Conservation (phyloP, 805 yeast genomes). For the Naumovozyma castellii region DNA sequence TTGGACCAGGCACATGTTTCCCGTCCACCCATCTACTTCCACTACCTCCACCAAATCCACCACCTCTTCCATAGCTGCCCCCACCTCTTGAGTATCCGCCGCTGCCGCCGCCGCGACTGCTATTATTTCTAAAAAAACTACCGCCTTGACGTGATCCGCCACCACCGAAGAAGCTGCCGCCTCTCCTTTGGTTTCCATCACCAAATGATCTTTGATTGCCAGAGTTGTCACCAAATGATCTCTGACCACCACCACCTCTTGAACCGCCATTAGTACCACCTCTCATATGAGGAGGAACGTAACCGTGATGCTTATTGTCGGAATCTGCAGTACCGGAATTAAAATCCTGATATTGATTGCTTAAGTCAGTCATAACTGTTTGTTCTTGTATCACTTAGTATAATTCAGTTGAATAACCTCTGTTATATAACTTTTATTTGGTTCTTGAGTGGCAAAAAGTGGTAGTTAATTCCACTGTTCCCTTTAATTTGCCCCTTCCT, state of each 20-base stretch:
- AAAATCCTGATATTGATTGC: constrained; percentile 46
- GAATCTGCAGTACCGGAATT: constrained; percentile 12
- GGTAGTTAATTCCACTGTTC: too few species aligned
- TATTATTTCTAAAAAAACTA: constrained; percentile 9
- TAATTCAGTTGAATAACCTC: too few species aligned
- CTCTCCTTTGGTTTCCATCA: not conserved
- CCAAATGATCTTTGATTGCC: not conserved
- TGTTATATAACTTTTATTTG: too few species aligned
- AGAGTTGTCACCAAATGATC: not conserved
- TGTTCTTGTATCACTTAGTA: too few species aligned
- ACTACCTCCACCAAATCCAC: constrained; percentile 39
- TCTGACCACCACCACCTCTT: constrained; percentile 30
- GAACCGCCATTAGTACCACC: constrained; percentile 24
- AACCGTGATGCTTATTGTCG: constrained; percentile 28
- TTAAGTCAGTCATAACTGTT: constrained; percentile 44
- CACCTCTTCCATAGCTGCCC: constrained; percentile 20
- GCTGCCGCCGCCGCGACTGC: constrained; percentile 15
- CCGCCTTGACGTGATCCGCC: constrained; percentile 15
- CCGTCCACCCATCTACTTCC: constrained; percentile 78
- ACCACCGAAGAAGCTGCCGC: not conserved
- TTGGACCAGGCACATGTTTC: constrained; percentile 71
- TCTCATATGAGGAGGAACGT: constrained; percentile 27
- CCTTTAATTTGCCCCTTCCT: not conserved
- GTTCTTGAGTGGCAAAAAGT: too few species aligned
- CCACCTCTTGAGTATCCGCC: not conserved